A percentile compares a stretch with the other conserved stretches of the same genome.
These are phyloP conservation scores for Furcasterigmium furcatum DNA, from an alignment of 2,329 filamentous ascomycete species.

Conservation along the genomic window DNA sequence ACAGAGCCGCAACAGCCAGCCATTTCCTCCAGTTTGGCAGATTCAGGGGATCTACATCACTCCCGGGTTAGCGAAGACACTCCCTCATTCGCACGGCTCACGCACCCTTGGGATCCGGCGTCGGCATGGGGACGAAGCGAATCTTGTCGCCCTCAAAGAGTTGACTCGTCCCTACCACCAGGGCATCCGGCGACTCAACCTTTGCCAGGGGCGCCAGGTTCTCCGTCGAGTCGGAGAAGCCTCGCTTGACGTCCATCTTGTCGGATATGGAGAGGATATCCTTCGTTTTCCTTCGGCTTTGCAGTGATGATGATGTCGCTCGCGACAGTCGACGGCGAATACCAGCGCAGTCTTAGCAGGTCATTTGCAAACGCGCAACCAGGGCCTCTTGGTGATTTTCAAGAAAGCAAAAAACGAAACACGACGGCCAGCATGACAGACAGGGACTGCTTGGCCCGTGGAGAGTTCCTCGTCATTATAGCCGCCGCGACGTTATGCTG, in stretches of 20 bases:
- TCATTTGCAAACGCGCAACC: background rate
- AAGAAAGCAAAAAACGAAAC: background rate
- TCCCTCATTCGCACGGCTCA: background rate
- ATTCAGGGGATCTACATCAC: conserved; percentile 23
- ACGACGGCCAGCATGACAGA: background rate
- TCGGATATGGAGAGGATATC: background rate
- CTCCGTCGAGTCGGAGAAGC: conserved; percentile 15
- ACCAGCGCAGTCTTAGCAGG: background rate
- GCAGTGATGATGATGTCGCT: background rate
- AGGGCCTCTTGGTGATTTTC: background rate
- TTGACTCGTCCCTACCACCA: conserved; percentile 19
- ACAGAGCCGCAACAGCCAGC: conserved; percentile 20
- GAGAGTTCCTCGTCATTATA: background rate
- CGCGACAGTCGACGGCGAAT: background rate
- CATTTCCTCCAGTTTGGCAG: conserved; percentile 25
- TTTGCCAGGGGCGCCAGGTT: conserved; percentile 11
- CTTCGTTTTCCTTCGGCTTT: background rate
- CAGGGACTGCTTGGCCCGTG: background rate
- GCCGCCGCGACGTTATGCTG: no score
- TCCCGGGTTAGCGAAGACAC: conserved; percentile 4
- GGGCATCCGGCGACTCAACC: conserved; percentile 14
- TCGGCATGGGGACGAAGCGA: conserved; percentile 21
- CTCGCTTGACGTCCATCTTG: conserved; percentile 10
- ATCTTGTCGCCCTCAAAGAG: conserved; percentile 15
- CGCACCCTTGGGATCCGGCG: conserved; percentile 24